phyloP scores from a whole-genome alignment of 192 early-diverging fungal genomes.

The Allomyces javanicus region DNA sequence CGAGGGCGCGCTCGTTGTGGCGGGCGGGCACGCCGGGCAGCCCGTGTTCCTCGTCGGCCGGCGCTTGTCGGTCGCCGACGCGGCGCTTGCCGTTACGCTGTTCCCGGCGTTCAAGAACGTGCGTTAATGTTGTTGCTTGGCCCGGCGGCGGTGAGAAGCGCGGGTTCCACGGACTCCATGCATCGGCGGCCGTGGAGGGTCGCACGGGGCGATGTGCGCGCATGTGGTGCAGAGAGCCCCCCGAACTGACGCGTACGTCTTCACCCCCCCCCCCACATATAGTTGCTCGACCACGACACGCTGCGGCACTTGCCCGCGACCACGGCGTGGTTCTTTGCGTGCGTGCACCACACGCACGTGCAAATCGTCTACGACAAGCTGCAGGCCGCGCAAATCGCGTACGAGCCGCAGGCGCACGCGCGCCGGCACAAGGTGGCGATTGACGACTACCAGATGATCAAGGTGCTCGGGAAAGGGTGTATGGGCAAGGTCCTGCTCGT shows the following conservation, averaged over 20 bases:
- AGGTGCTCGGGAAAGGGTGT: conserved; percentile 35
- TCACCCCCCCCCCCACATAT: background rate
- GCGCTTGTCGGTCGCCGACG: background rate
- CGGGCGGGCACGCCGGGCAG: no score
- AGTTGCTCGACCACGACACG: background rate
- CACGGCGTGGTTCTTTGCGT: background rate
- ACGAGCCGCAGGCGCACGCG: background rate
- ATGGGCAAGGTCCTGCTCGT: conserved; percentile 35
- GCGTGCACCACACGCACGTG: background rate
- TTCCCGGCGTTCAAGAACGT: background rate
- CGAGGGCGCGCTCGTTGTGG: no score
- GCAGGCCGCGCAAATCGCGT: background rate
- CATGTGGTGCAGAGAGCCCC: no score
- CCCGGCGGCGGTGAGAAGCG: background rate
- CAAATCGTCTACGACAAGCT: background rate
- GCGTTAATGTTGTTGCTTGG: background rate
- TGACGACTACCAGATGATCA: conserved; percentile 27
- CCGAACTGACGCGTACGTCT: no score
- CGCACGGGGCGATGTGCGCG: no score
- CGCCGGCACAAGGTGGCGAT: conserved; percentile 9
- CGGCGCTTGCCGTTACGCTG: background rate
- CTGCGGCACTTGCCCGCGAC: background rate
- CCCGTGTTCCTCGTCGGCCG: no score
- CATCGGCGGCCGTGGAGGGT: no score
- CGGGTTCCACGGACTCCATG: background rate